Conservation (phyloP, 1,284 basidiomycete genomes). For the Golubevia sp. region DNA sequence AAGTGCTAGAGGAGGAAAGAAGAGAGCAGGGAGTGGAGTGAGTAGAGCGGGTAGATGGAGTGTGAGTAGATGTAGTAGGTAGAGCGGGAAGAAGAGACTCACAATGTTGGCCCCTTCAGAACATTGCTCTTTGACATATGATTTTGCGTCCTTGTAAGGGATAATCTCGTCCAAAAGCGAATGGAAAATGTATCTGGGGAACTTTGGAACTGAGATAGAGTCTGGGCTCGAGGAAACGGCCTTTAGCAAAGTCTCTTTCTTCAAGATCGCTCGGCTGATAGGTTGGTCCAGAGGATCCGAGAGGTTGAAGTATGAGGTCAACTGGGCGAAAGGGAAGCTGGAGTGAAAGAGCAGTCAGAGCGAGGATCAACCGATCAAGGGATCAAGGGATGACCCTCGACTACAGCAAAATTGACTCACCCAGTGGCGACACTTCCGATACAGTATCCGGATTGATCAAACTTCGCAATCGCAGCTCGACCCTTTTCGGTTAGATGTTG, state of each 20-base stretch:
- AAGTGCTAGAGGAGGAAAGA: background rate
- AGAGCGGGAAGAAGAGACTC: slow-evolving; percentile 16
- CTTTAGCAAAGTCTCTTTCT: slow-evolving; percentile 25
- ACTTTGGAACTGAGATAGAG: slow-evolving; percentile 28
- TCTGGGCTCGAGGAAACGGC: slow-evolving; percentile 15
- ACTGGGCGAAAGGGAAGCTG: slow-evolving; percentile 15
- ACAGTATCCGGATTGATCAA: slow-evolving; percentile 20
- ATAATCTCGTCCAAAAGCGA: slow-evolving; percentile 46
- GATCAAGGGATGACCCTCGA: too few relatives aligned
- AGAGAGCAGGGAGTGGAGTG: slow-evolving; percentile 17
- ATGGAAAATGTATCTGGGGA: slow-evolving; percentile 43
- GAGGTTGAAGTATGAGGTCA: slow-evolving; percentile 27
- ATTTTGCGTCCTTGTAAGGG: slow-evolving; percentile 20
- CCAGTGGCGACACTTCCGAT: slow-evolving; percentile 10
- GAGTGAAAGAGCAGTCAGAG: background rate
- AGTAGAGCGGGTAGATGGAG: slow-evolving; percentile 10
- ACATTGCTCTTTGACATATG: slow-evolving; percentile 45
- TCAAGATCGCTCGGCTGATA: slow-evolving; percentile 13
- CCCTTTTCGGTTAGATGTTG: slow-evolving; percentile 19
- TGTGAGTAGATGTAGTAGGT: slow-evolving; percentile 13
- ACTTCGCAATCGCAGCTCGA: slow-evolving; percentile 5
- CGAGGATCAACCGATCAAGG: too few relatives aligned
- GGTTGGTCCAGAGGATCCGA: slow-evolving; percentile 23
- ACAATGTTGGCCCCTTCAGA: slow-evolving; percentile 36
- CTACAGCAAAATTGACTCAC: too few relatives aligned